Conservation (phyloP, 2,329 filamentous ascomycete species). For the Podosphaera xanthii region DNA sequence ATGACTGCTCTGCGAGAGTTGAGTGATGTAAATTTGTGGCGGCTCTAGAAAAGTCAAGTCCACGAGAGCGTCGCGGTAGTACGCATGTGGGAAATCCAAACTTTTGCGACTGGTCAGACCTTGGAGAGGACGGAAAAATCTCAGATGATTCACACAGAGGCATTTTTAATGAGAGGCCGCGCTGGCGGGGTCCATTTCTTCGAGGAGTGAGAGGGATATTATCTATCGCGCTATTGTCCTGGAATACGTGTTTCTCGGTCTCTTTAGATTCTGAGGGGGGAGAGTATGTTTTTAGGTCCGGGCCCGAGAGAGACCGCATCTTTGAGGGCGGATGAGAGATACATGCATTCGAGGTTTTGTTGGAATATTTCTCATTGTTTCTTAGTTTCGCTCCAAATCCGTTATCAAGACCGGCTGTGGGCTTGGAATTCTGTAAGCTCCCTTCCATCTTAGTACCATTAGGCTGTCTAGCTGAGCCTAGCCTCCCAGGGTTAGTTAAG, state of each 20-base stretch:
- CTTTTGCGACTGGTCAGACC: conserved; percentile 62
- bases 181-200: conserved; percentile 36
- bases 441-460: no score
- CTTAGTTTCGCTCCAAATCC: no score
- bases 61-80: conserved; percentile 68
- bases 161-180: conserved; percentile 49
- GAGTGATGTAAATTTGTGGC: conserved; percentile 92
- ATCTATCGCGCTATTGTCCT: conserved; percentile 16
- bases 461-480: no score
- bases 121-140: conserved; percentile 54
- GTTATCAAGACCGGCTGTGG: no score
- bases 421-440: no score
- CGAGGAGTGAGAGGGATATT: conserved; percentile 46
- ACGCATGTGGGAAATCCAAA: conserved; percentile 78
- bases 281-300: conserved; percentile 12
- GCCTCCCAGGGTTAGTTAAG: no score
- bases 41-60: conserved; percentile 78
- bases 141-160: conserved; percentile 29
- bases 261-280: conserved; percentile 17
- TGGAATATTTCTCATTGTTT: no score
- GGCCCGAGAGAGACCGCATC: conserved; percentile 14
- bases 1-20: conserved; percentile 68
- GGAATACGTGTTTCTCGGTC: conserved; percentile 12
- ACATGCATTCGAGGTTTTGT: no score
- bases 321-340: conserved; percentile 8